These are phyloP conservation scores for Penicillium decumbens DNA, from an alignment of 2,329 filamentous ascomycete species.

Conservation along the genomic window DNA sequence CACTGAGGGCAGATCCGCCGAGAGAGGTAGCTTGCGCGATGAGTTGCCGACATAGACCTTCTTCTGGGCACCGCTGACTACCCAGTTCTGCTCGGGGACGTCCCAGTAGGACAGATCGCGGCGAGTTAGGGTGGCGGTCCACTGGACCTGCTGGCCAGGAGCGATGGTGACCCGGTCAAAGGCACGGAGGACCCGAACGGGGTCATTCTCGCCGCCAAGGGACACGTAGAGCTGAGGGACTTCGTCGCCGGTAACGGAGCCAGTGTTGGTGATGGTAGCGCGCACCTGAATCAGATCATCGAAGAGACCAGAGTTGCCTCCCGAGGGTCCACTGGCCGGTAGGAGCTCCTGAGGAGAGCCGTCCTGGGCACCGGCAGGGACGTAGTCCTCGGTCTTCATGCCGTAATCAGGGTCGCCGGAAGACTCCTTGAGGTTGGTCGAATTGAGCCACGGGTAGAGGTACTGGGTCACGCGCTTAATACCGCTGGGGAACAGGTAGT, in stretches of 20 bases:
- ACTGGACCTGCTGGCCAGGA: conserved; percentile 63
- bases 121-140: conserved; percentile 65
- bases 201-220: conserved; percentile 72
- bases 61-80: conserved; percentile 55
- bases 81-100: conserved; percentile 73
- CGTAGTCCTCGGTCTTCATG: conserved; percentile 44
- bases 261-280: conserved; percentile 51
- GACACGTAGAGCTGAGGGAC: conserved; percentile 64
- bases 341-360: conserved; percentile 53
- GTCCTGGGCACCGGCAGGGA: conserved; percentile 50
- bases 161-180: conserved; percentile 74
- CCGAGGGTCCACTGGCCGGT: conserved; percentile 55
- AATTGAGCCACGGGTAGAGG: conserved; percentile 63
- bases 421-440: conserved; percentile 51
- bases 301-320: conserved; percentile 56
- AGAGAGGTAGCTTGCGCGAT: conserved; percentile 54
- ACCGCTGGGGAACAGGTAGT: conserved; percentile 54
- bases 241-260: conserved; percentile 47
- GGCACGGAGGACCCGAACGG: conserved; percentile 62
- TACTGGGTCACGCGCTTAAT: conserved; percentile 50
- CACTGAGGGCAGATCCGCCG: conserved; percentile 32
- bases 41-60: conserved; percentile 58
- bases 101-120: conserved; percentile 90
- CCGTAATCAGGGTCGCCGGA: conserved; percentile 54
- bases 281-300: conserved; percentile 48